Evolutionary conservation across 345 rosid genomes (phyloP).

Genomic region (Acer negundo): DNA sequence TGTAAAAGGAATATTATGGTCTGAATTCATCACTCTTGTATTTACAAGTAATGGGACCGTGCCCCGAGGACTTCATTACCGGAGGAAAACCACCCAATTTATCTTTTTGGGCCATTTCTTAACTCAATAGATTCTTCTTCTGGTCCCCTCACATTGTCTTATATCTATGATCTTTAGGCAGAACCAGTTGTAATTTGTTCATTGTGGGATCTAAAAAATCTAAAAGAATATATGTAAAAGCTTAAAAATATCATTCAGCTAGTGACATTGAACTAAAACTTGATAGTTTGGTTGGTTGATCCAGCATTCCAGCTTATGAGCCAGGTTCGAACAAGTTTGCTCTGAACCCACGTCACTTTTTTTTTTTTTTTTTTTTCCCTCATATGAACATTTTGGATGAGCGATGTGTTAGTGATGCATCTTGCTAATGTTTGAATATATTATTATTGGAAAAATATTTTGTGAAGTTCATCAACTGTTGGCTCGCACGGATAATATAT

Average conservation of each 20-base stretch:
- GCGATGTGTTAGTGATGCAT: not conserved
- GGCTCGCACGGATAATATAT: not conserved
- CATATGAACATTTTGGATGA: not conserved
- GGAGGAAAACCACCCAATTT: not conserved
- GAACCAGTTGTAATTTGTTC: not conserved
- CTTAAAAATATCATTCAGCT: too few relatives aligned
- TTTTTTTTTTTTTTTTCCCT: too few relatives aligned
- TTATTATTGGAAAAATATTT: not conserved
- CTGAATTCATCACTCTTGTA: not conserved
- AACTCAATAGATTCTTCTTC: constrained; percentile 15
- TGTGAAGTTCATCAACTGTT: not conserved
- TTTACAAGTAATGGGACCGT: constrained; percentile 16
- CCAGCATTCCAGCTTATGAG: not conserved
- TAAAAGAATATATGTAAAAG: too few relatives aligned
- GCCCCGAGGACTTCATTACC: constrained; percentile 15
- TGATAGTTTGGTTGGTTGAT: not conserved
- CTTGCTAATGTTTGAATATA: too few relatives aligned
- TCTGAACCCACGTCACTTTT: too few relatives aligned
- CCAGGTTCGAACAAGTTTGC: not conserved
- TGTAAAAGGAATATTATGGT: constrained; percentile 19
- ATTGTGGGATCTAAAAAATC: not conserved
- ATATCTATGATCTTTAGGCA: not conserved
- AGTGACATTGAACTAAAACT: not conserved
- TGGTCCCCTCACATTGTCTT: constrained; percentile 33
- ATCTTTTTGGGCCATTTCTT: constrained; percentile 12